phyloP scores from a whole-genome alignment of 331 rosid genomes.

The Spiraea crenata region DNA sequence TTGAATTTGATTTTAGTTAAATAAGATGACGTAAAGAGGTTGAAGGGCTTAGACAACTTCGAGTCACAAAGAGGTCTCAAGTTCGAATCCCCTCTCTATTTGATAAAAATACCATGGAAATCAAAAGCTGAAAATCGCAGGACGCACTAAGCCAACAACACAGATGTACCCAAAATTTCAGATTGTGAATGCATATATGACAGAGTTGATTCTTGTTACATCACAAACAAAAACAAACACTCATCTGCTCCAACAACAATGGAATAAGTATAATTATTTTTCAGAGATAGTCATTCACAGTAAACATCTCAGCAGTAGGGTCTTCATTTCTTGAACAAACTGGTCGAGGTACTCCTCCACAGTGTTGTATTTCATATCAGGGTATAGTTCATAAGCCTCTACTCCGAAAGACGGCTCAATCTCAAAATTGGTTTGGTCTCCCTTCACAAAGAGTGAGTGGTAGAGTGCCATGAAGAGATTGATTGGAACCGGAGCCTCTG shows the following conservation, averaged over 20 bases:
- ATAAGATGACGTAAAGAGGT: too few species aligned
- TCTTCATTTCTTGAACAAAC: conserved; percentile 45
- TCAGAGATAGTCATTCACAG: background rate
- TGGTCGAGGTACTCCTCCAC: conserved; percentile 68
- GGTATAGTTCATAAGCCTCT: conserved; percentile 72
- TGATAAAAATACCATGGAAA: too few species aligned
- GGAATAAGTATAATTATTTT: background rate
- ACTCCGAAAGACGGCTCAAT: conserved; percentile 79
- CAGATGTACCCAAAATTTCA: too few species aligned
- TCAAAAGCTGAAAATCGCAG: too few species aligned
- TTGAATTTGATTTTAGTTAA: too few species aligned
- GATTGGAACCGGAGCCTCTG: conserved; percentile 71
- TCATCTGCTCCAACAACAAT: too few species aligned
- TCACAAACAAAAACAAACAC: background rate
- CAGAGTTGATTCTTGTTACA: background rate
- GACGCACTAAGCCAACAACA: too few species aligned
- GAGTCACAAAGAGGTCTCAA: too few species aligned
- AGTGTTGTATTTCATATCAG: conserved; percentile 76
- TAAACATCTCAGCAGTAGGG: background rate
- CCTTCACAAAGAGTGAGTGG: conserved; percentile 74
- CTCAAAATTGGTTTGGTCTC: conserved; percentile 75
- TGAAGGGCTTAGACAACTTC: too few species aligned
- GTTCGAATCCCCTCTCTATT: too few species aligned
- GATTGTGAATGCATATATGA: background rate
- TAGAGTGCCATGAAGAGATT: conserved; percentile 54